Evolutionary conservation across 2,329 filamentous ascomycete species (phyloP).

Genomic region (Arthrobotrys megalospora): DNA sequence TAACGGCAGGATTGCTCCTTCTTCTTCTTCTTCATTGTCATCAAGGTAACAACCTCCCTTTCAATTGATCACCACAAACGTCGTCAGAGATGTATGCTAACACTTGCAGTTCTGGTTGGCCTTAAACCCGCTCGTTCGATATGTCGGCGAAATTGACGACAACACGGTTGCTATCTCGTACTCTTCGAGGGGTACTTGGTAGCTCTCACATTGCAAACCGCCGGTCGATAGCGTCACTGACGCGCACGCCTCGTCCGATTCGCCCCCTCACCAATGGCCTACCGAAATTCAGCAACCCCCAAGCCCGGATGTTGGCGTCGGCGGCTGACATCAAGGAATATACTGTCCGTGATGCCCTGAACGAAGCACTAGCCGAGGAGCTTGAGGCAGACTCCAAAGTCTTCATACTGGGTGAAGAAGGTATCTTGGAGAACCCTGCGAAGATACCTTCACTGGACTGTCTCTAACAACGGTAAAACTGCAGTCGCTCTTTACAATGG

Average conservation of each 20-base stretch:
- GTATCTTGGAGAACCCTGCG: constrained; percentile 68
- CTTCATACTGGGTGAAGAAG: constrained; percentile 96
- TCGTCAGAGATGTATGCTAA: neutral
- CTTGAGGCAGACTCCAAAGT: constrained; percentile 94
- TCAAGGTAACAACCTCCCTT: neutral
- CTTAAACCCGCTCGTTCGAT: neutral
- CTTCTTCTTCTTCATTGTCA: neutral
- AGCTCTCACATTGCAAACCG: neutral
- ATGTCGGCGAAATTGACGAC: constrained; percentile 38
- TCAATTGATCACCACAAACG: neutral
- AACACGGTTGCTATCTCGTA: constrained; percentile 36
- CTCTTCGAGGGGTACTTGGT: constrained; percentile 8
- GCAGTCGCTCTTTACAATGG: constrained; percentile 78
- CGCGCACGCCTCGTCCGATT: constrained; percentile 5
- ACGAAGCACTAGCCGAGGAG: constrained; percentile 98
- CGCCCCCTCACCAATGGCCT: neutral
- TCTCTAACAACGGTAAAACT: neutral
- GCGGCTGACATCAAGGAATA: constrained; percentile 50
- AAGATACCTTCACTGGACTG: neutral
- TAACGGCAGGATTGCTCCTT: neutral
- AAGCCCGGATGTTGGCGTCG: constrained; percentile 43
- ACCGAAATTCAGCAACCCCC: constrained; percentile 28
- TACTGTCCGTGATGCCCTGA: constrained; percentile 92
- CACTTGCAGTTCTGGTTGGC: neutral
- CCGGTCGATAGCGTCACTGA: constrained; percentile 47